Percentiles rank a stretch among this genome's conserved stretches.
phyloP scores from a whole-genome alignment of 441 rosid genomes.

The Pelargonium australe region DNA sequence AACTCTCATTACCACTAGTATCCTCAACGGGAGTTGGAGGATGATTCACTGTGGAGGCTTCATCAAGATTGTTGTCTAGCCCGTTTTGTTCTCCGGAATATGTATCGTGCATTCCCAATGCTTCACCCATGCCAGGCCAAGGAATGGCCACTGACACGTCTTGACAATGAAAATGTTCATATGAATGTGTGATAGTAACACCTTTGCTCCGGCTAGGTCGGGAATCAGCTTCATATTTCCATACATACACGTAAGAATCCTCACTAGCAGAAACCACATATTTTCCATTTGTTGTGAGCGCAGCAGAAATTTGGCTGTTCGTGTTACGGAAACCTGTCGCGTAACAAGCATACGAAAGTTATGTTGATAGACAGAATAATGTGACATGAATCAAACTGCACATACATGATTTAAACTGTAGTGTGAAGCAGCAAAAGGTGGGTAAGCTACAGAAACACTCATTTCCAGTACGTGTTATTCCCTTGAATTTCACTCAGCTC shows the following conservation, averaged over 20 bases:
- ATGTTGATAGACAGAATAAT: background rate
- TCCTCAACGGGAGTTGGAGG: constrained; percentile 89
- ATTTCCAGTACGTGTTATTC: no score
- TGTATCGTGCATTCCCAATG: constrained; percentile 38
- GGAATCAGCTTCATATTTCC: constrained; percentile 86
- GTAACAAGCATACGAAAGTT: constrained; percentile 12
- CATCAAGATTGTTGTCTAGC: constrained; percentile 40
- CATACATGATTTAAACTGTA: no score
- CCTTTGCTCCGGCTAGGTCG: constrained; percentile 67
- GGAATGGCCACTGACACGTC: constrained; percentile 82
- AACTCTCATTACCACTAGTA: constrained; percentile 29
- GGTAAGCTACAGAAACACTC: no score
- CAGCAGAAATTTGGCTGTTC: constrained; percentile 90
- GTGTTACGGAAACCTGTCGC: constrained; percentile 83
- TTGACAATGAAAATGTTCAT: constrained; percentile 84
- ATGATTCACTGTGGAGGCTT: constrained; percentile 55
- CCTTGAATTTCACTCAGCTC: no score
- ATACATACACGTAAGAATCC: constrained; percentile 80
- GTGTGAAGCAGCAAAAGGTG: no score
- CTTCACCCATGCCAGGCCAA: constrained; percentile 75
- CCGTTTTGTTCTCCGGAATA: constrained; percentile 34
- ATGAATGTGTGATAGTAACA: constrained; percentile 58
- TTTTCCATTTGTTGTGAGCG: constrained; percentile 71
- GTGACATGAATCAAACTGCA: no score
- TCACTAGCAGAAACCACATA: constrained; percentile 86